These are phyloP conservation scores for Chlorella sp. DNA, from an alignment of 139 green algal genomes.

Conservation along the genomic window DNA sequence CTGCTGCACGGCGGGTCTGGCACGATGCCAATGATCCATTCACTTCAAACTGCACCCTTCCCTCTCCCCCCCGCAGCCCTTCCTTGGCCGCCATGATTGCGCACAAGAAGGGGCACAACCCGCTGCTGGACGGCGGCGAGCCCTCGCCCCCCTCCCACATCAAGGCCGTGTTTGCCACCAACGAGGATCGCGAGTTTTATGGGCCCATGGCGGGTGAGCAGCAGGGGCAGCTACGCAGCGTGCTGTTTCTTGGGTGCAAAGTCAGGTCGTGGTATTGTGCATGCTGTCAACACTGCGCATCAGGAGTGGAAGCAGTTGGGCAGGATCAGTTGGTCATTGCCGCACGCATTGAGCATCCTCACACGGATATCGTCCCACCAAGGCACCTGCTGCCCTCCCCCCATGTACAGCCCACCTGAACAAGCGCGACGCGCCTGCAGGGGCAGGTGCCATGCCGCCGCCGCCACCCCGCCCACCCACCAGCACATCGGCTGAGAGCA, in stretches of 20 bases:
- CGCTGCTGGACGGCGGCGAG: conserved; percentile 17
- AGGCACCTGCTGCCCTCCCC: not conserved
- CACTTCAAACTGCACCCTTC: not conserved
- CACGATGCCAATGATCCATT: not conserved
- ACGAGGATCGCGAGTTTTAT: conserved; percentile 29
- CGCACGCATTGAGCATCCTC: not conserved
- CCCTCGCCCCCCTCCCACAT: conserved; percentile 32
- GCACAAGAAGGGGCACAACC: conserved; percentile 28
- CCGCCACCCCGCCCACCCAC: not conserved
- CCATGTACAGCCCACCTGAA: conserved; percentile 17
- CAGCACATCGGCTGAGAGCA: not conserved
- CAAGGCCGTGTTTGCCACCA: conserved; percentile 35
- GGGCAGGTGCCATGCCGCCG: not conserved
- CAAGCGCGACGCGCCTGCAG: not conserved
- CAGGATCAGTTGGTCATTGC: not conserved
- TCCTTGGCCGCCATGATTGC: conserved; percentile 26
- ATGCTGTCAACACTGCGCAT: not conserved
- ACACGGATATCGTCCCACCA: not conserved
- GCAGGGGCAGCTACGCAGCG: not conserved
- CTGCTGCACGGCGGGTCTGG: too few species aligned
- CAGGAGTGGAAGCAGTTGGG: not conserved
- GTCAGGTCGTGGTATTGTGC: not conserved
- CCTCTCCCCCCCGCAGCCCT: conserved; percentile 2
- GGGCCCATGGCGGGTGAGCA: conserved; percentile 27
- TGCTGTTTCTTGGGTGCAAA: not conserved